Base-by-base conservation (phyloP, 257 asterid genomes). In the Coffea eugenioides region DNA sequence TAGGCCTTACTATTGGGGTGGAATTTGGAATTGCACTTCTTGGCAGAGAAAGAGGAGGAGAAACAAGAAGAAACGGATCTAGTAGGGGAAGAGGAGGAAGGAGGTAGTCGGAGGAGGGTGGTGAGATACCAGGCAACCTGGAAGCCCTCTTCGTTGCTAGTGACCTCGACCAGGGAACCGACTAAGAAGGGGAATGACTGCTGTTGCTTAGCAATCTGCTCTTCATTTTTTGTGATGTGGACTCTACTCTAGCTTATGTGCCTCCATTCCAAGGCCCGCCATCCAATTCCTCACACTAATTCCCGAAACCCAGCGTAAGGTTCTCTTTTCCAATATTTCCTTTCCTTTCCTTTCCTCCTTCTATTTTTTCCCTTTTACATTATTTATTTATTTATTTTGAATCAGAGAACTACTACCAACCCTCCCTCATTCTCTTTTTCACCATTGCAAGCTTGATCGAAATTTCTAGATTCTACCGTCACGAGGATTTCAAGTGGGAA, bases 131-230 rank as follows among this genome's bases (percentile, higher is more conserved):
- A 88, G 11, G 84, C 91, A 8, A 83, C 87, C 13, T 48, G 77
- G 84, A 86, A 90, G 59, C 80, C 93, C 52, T 86, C 89, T 86
- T 93, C 92, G 81, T 88, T 82, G 4, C 91, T 74, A 20, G 81
- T 80, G 8, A 91, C 93, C 74, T 92, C 96, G 0, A 93, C 88
- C 1, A 3, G 9, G 8, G 90, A 25, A 4, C 88, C 91, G 10
- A 70, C 9, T 23, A 14, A 11, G 36, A 62, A 5, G 2, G 4
- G n/a, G 66, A 23, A 7, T 59, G 10, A 5, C 3, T 0, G 20
- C 49, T 20, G 67, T 13, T 34, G 36, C 39, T 65, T 20, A 3
- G 21, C 23, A 70, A 2, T 11, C 34, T 25, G 12, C 12, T 43
- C 27, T 69, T 69, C 73, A 41, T 69, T 69, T 39, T 69, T 41